Evolutionary conservation across 306 rosid genomes (phyloP), one percentile per base, ranked within the genome.

Genomic region (Lathyrus tuberosus): DNA sequence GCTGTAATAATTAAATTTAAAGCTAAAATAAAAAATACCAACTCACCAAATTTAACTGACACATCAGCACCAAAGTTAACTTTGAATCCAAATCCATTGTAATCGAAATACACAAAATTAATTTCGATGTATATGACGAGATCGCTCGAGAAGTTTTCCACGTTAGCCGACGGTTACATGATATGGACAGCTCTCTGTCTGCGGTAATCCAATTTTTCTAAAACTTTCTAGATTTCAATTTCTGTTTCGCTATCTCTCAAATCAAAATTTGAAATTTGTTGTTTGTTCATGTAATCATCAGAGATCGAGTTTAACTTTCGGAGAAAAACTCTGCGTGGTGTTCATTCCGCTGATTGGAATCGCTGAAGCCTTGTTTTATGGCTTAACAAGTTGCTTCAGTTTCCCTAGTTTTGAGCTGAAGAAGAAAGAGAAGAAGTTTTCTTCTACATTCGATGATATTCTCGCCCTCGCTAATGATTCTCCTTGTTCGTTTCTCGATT

Each of bases 391-490:
- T 74, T 89, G 96, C 84, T 81, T 86, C 81, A 7, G 62, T 42
- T 14, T 38, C 12, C 67, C 20, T 30, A 69, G 33, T 38, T 53
- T 74, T 0, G 70, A 16, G 22, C 62, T 59, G 18, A 73, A 12
- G 41, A 18, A 70, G 1, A 74, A 61, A 2, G 3, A 68, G 0
- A 76, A 60, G 44, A 69, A 13, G 54, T 24, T 31, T 35, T 17
- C 53, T 74, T 37, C 53, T 69, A 22, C 85, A 18, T 71, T 75
- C 46, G 37, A 80, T 6, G 82, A 85, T 20, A 8, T 87, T 73
- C 61, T 89, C 54, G 78, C 81, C 10, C 92, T 89, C 28, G 85
- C 96, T 3, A 61, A 58, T 2, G 43, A 66, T 4, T 83, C 92
- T 53, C 96, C 85, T 2, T 87, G 92, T 89, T 82, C 9, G 86